Conservation (phyloP, 805 yeast species). For the Huiozyma sinensis region DNA sequence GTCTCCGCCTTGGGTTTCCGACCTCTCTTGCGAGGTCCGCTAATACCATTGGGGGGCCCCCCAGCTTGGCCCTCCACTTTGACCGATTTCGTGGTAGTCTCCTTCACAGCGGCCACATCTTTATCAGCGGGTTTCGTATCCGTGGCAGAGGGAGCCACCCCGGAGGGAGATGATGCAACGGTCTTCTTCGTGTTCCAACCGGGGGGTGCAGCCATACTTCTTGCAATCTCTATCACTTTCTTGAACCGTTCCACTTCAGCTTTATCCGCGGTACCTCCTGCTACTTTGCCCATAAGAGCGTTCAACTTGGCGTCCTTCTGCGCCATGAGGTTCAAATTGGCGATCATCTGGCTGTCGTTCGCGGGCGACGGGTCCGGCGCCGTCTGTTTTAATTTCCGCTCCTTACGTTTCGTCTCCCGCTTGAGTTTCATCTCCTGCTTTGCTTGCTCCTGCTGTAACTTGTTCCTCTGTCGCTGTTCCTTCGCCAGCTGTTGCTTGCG, state of each 20-base stretch:
- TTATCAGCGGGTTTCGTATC: background rate
- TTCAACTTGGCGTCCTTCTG: constrained; percentile 57
- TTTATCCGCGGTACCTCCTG: constrained; percentile 65
- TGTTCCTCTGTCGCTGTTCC: constrained; percentile 11
- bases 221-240: constrained; percentile 66
- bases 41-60: background rate
- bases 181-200: constrained; percentile 15
- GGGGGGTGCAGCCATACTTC: constrained; percentile 54
- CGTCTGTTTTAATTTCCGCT: background rate
- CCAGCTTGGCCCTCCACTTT: background rate
- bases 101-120: background rate
- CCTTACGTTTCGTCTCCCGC: background rate
- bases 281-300: constrained; percentile 72
- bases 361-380: background rate
- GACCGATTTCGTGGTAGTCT: background rate
- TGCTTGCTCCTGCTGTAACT: constrained; percentile 12
- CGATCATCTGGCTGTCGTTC: constrained; percentile 65
- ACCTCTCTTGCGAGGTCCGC: background rate
- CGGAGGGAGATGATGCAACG: background rate
- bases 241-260: constrained; percentile 72
- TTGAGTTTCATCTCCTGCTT: constrained; percentile 11
- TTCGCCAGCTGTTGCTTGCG: constrained; percentile 13
- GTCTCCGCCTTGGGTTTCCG: background rate
- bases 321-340: constrained; percentile 76
- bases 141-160: background rate